Evolutionary conservation across 345 rosid genomes (phyloP), one percentile per base, ranked within the genome.

Genomic region (Gossypium mustelinum): DNA sequence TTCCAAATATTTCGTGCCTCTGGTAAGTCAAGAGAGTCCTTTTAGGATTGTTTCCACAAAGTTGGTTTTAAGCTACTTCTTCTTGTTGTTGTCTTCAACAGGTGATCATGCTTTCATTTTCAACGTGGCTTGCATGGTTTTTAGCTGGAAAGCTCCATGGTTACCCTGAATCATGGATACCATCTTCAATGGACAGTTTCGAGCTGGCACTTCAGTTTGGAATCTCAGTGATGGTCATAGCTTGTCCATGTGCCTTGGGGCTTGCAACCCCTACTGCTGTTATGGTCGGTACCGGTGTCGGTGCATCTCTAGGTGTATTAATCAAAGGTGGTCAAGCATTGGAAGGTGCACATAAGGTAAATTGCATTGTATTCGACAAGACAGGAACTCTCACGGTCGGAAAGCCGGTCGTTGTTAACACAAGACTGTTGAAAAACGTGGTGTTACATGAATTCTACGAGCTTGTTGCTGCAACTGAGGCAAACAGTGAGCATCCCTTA

Each of bases 201-300:
- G 85, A 94, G 83, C 92, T 94, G 29, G 92, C 98, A 47, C 94
- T 94, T 55, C 99, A 94, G 79, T 92, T 94, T n/a, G 99, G 99
- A 55, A 94, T 94, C 76, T 91, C 99, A 20, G 99, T 94, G 27
- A 91, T 94, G 97, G 99, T 94, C 78, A 92, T 94, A 64, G 99
- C 99, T 45, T 94, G 99, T 72, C 99, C 98, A 24, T 94, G 99
- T 77, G 98, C 99, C 75, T 86, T 94, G 12, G 98, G 98, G 10
- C 85, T 94, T 12, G 99, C 99, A n/a, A 94, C 99, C 65, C 98
- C 99, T 22, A 94, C 99, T 0, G 99, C 99, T 75, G 98, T 94
- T 68, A 94, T 94, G 99, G 99, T 94, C 51, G 99, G 98, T 20
- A 92, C 99, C 4, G 99, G 99, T 54, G 97, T 92, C 50, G 98